These are phyloP conservation scores for Cercospora canescens DNA, from an alignment of 2,329 filamentous ascomycete genomes.

Conservation along the genomic window DNA sequence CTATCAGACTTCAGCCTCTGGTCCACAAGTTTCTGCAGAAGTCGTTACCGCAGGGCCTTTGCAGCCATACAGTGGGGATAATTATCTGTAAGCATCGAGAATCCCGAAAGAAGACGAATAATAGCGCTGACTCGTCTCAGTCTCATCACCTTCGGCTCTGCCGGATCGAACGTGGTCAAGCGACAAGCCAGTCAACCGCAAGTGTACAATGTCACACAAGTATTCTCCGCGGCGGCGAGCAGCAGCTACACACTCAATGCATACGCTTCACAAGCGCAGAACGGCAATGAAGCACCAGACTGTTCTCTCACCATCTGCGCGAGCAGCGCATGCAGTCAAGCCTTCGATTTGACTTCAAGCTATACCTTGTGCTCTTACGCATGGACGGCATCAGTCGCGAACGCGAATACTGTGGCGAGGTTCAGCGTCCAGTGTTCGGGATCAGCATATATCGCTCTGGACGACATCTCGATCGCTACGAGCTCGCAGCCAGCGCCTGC, in stretches of 20 bases:
- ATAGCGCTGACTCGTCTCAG: background rate
- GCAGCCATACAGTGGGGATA: slow-evolving; percentile 9
- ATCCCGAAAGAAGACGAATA: background rate
- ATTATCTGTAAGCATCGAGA: background rate
- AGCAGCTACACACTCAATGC: slow-evolving; percentile 4
- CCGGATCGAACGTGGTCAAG: background rate
- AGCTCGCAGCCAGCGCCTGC: background rate
- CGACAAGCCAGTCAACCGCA: background rate
- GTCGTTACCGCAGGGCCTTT: slow-evolving; percentile 3
- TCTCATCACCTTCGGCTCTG: slow-evolving; percentile 8
- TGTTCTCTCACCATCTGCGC: slow-evolving; percentile 14
- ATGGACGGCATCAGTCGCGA: background rate
- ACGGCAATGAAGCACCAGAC: slow-evolving; percentile 2
- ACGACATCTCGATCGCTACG: slow-evolving; percentile 2
- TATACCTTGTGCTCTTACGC: slow-evolving; percentile 6
- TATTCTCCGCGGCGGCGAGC: slow-evolving; percentile 7
- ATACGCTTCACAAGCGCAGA: slow-evolving; percentile 11
- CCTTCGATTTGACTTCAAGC: background rate
- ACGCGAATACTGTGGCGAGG: background rate
- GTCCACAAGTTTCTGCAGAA: slow-evolving; percentile 1
- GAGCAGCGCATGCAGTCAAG: slow-evolving; percentile 3
- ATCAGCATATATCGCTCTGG: slow-evolving; percentile 7
- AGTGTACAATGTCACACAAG: slow-evolving; percentile 17
- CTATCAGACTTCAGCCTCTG: background rate
- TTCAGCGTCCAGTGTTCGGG: slow-evolving; percentile 7